These are phyloP conservation scores for Helichrysum umbraculigerum DNA, from an alignment of 129 eudicot species.

Conservation along the genomic window DNA sequence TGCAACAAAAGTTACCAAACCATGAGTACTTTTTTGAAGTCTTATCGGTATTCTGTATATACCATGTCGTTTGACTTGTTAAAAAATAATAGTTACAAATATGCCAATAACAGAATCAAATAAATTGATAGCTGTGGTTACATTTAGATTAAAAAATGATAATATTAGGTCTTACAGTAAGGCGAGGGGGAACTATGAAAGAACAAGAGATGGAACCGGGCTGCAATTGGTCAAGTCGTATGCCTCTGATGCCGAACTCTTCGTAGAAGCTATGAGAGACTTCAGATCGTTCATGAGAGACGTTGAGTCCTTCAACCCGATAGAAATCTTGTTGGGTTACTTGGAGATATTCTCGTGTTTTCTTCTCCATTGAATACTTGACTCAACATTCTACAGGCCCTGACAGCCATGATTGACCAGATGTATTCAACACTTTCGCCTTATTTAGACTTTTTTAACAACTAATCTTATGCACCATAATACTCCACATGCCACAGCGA, in stretches of 20 bases:
- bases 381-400: neutral
- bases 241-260: conserved; percentile 26
- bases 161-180: conserved; percentile 14
- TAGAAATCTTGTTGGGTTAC: conserved; percentile 18
- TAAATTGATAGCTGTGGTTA: neutral
- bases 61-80: neutral
- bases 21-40: neutral
- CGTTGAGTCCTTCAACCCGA: conserved; percentile 16
- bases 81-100: neutral
- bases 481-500: no score
- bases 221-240: conserved; percentile 20
- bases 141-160: no score
- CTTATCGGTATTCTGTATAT: no score
- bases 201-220: conserved; percentile 27
- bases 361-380: conserved; percentile 15
- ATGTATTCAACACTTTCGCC: no score
- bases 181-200: conserved; percentile 36
- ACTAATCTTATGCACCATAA: no score
- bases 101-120: neutral
- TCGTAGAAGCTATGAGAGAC: conserved; percentile 28
- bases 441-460: no score
- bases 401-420: no score
- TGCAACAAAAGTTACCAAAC: neutral
- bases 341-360: conserved; percentile 18
- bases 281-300: conserved; percentile 8